Base-by-base conservation (phyloP, 2,329 filamentous ascomycete genomes). In the Lecanosticta acicola region DNA sequence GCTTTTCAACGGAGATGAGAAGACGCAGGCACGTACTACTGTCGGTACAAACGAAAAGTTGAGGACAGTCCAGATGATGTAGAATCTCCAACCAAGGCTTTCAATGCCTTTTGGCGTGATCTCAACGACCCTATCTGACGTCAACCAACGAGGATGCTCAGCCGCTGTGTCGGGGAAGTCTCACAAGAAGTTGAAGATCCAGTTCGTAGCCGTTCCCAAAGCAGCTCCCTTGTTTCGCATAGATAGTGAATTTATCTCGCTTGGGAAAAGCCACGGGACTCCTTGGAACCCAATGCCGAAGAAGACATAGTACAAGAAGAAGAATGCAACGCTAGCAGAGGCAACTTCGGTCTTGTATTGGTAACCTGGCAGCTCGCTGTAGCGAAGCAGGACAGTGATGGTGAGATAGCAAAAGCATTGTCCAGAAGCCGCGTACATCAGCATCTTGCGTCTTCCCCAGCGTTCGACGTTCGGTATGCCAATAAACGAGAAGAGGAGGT, bases 401-500 rank as follows among this genome's bases (percentile, higher is more conserved):
- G 75, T 63, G 4, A 72, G 49, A 49, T 75, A 79, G 52, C 72
- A 77, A 41, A 76, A 64, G 45, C 66, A 71, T 60, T 79, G 76
- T 1, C 75, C 75, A 1, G 69, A 66, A 0, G 74, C 72, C 1
- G 74, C 72, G 56, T 74, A 79, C 59, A 81, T 71, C 72, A 82
- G 77, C 61, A 81, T 68, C 57, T 78, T 79, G 7, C 79, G 68
- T 3, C 78, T 71, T 14, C 78, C 79, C 51, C 74, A 73, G 57
- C 68, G 62, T 51, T 78, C 75, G 20, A 77, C 69, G 41, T 71
- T 68, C 0, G 68, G 66, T 10, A 76, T 72, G 1, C 67, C 71
- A 29, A 74, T 68, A 9, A 68, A 58, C 0, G 69, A 69, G 57
- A 73, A 74, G 20, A 76, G 57, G 1, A 76, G 65, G 50, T 76